Base-by-base conservation (phyloP, 169 alveolate genomes). In the Ichthyophthirius multifiliis region DNA sequence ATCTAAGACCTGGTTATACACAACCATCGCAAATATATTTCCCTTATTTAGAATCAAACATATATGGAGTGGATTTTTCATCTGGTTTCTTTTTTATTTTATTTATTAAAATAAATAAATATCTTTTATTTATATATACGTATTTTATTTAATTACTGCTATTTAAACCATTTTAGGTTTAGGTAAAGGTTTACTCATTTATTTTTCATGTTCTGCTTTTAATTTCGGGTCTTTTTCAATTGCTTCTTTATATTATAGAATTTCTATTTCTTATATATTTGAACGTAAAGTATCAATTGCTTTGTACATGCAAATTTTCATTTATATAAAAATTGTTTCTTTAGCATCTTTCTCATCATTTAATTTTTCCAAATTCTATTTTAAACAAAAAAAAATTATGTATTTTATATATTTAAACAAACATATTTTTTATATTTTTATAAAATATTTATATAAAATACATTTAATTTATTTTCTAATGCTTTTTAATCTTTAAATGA, bases 401-500 rank as follows among this genome's bases (percentile, higher is more conserved):
- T n/a, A n/a, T n/a, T n/a, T n/a, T n/a, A n/a, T n/a, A n/a, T n/a
- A n/a, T n/a, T n/a, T n/a, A n/a, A 39, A 16, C 0, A 20, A 55
- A 20, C 0, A 3, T 4, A 7, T 47, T 16, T 9, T n/a, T 2
- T 0, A 27, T 55, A 6, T 23, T 0, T 55, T 27, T 10, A 7
- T 20, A 15, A 0, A 55, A 15, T 55, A 0, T 1, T 55, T 10
- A 55, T 7, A 10, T 10, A 20, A 27, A 4, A n/a, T 55, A 55
- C 71, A 15, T 85, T 55, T 30, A 74, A 47, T 43, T 55, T 15
- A 27, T 44, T 41, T 65, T 78, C 79, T 23, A 85, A 10, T 12
- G 46, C 71, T 74, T 85, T 45, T 74, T 73, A 32, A 34, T 77
- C 85, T 39, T 85, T 85, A 39, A 34, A 85, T n/a, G 65, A n/a